Percentiles rank a stretch among this genome's conserved stretches.
Evolutionary conservation across 257 asterid genomes (phyloP).

Genomic region (Nicotiana undulata): DNA sequence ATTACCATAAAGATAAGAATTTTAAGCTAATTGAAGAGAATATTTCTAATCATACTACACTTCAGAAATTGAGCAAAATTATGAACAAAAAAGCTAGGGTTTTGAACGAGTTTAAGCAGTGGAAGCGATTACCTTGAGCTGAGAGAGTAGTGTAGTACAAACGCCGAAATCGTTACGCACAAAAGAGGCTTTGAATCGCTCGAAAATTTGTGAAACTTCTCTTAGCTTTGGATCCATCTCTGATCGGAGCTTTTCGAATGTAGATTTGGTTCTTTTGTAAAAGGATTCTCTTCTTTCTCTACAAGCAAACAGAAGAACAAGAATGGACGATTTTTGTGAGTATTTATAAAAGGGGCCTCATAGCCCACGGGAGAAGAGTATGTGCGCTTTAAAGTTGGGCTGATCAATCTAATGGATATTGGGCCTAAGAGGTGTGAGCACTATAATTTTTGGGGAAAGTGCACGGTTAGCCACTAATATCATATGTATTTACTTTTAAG

Average conservation of each 20-base stretch:
- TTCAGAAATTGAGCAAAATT: neutral
- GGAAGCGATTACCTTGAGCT: constrained; percentile 57
- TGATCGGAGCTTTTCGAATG: neutral
- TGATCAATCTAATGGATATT: neutral
- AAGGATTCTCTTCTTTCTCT: constrained; percentile 2
- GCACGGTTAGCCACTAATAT: too few relatives aligned
- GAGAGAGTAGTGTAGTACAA: constrained; percentile 50
- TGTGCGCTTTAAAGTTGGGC: neutral
- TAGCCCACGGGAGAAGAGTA: neutral
- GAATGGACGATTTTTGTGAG: neutral
- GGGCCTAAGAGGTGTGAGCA: neutral
- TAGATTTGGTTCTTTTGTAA: neutral
- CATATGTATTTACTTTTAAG: too few relatives aligned
- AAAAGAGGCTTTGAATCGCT: constrained; percentile 69
- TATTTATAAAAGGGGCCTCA: neutral
- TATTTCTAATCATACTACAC: neutral
- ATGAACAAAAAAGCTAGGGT: neutral
- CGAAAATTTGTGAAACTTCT: constrained; percentile 59
- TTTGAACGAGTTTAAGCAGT: neutral
- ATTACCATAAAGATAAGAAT: neutral
- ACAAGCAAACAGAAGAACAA: neutral
- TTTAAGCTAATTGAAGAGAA: neutral
- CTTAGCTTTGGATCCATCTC: constrained; percentile 66
- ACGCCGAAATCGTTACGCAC: constrained; percentile 62
- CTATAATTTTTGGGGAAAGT: too few relatives aligned